Conservation (phyloP, 2,329 filamentous ascomycete genomes). For the Cordyceps farinosa region DNA sequence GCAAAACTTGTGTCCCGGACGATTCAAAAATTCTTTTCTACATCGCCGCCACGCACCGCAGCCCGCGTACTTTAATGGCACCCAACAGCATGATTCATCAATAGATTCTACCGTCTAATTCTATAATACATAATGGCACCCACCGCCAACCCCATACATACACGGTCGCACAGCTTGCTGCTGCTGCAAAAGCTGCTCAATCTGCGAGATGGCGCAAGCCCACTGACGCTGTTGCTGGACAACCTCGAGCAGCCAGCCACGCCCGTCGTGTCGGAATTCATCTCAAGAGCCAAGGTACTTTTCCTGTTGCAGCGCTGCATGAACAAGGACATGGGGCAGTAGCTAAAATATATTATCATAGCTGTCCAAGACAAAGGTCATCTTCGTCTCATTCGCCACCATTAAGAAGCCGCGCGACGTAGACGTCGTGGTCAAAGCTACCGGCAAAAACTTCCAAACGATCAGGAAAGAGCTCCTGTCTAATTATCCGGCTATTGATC, state of each 20-base stretch:
- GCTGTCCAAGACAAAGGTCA: slow-evolving; percentile 64
- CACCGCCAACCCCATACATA: slow-evolving; percentile 56
- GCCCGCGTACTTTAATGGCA: background rate
- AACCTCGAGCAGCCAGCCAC: slow-evolving; percentile 75
- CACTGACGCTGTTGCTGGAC: slow-evolving; percentile 82
- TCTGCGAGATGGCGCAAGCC: slow-evolving; percentile 74
- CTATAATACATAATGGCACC: slow-evolving; percentile 46
- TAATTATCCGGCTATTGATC: slow-evolving; percentile 42
- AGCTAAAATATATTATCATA: slow-evolving; percentile 17
- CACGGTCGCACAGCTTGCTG: slow-evolving; percentile 78
- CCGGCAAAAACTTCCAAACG: slow-evolving; percentile 52
- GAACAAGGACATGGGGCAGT: background rate
- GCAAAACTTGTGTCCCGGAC: background rate
- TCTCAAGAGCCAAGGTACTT: slow-evolving; percentile 66
- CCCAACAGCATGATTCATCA: no score
- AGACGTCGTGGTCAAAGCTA: slow-evolving; percentile 64
- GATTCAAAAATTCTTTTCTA: background rate
- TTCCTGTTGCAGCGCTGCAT: no score
- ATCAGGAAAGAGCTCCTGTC: slow-evolving; percentile 59
- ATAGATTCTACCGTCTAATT: no score
- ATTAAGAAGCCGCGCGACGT: slow-evolving; percentile 60
- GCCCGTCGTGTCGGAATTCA: slow-evolving; percentile 69
- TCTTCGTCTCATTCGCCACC: slow-evolving; percentile 77
- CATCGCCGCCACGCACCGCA: background rate
- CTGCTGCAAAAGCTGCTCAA: slow-evolving; percentile 79